Evolutionary conservation across 2,329 filamentous ascomycete species (phyloP).

Genomic region (Colletotrichum costaricense): DNA sequence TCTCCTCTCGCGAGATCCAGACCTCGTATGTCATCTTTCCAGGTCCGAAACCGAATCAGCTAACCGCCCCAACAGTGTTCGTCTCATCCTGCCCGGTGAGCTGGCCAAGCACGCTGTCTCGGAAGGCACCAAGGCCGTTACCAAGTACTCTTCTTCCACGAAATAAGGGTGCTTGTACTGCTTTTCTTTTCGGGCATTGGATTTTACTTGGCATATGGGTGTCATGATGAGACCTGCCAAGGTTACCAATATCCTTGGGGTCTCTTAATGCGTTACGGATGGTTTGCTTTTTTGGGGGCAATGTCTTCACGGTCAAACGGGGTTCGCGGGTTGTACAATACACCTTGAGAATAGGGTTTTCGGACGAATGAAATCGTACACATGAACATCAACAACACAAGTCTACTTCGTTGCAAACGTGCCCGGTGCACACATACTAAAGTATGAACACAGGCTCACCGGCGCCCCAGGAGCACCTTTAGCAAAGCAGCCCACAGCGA

Average conservation of each 20-base stretch:
- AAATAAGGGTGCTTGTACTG: slow-evolving; percentile 78
- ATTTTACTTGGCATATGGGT: slow-evolving; percentile 67
- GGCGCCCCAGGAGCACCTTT: too few relatives aligned
- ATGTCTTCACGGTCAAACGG: slow-evolving; percentile 77
- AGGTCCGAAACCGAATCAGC: slow-evolving; percentile 55
- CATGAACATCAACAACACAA: slow-evolving; percentile 53
- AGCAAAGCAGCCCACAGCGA: too few relatives aligned
- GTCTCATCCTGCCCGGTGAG: slow-evolving; percentile 97
- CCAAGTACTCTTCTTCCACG: slow-evolving; percentile 99
- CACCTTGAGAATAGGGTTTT: slow-evolving; percentile 71
- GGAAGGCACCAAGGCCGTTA: slow-evolving; percentile 99
- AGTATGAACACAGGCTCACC: neutral
- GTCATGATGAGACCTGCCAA: slow-evolving; percentile 67
- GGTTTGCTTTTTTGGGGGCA: slow-evolving; percentile 74
- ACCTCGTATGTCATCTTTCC: slow-evolving; percentile 74
- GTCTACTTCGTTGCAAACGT: too few relatives aligned
- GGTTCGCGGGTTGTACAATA: slow-evolving; percentile 81
- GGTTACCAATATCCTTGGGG: slow-evolving; percentile 57
- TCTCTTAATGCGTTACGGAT: slow-evolving; percentile 82
- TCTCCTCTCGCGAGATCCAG: slow-evolving; percentile 99
- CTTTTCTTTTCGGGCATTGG: slow-evolving; percentile 70
- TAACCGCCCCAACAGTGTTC: slow-evolving; percentile 72
- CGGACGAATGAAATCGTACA: slow-evolving; percentile 72
- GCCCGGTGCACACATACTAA: neutral
- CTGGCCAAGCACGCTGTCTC: slow-evolving; percentile 99